phyloP scores from a whole-genome alignment of 1,284 basidiomycete species.

The Amylostereum chailletii region DNA sequence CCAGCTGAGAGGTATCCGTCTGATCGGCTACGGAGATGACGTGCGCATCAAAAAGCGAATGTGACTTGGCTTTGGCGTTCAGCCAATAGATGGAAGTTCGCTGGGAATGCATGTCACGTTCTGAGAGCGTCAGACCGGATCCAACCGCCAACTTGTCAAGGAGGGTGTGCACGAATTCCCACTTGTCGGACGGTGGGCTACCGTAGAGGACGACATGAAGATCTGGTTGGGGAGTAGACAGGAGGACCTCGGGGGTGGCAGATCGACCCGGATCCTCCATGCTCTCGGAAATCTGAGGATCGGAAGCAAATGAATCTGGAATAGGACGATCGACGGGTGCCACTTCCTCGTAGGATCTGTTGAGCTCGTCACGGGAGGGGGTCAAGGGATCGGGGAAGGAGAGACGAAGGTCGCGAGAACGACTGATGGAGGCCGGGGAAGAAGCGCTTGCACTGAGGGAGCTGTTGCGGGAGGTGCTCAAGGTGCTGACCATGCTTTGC shows the following conservation, averaged over 20 bases:
- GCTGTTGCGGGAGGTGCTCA: conserved; percentile 60
- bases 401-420: conserved; percentile 60
- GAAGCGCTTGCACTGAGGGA: conserved; percentile 30
- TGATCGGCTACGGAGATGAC: conserved; percentile 30
- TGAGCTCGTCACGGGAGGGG: conserved; percentile 50
- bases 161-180: conserved; percentile 46
- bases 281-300: conserved; percentile 8
- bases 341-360: conserved; percentile 39
- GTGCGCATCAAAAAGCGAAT: conserved; percentile 6
- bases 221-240: conserved; percentile 22
- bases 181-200: conserved; percentile 42
- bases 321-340: conserved; percentile 20
- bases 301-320: conserved; percentile 18
- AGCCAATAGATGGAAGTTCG: conserved; percentile 11
- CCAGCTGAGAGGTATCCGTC: conserved; percentile 29
- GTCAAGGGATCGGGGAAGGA: conserved; percentile 73
- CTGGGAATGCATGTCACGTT: conserved; percentile 7
- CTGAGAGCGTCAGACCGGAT: conserved; percentile 16
- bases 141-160: conserved; percentile 32
- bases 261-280: conserved; percentile 27
- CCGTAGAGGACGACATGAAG: conserved; percentile 61
- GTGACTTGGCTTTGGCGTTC: conserved; percentile 8
- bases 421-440: conserved; percentile 38
- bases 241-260: conserved; percentile 29
- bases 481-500: conserved; percentile 70